A percentile compares a stretch with the other conserved stretches of the same genome.
These are phyloP conservation scores for Didymella pomorum DNA, from an alignment of 2,329 filamentous ascomycete genomes.

Conservation along the genomic window DNA sequence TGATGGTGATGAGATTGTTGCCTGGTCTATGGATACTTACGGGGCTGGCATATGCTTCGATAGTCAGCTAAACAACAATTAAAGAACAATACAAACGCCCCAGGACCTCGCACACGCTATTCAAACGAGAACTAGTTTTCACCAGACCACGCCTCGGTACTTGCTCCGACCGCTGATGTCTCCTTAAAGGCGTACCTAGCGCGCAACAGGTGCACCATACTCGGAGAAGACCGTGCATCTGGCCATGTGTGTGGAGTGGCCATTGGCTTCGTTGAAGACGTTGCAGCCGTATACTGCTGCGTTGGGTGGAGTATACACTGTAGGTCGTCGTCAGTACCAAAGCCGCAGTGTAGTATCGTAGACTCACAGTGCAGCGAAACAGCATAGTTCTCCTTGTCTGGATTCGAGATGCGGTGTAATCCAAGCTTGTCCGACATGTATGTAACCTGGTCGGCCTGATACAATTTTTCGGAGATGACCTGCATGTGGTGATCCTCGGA, in stretches of 20 bases:
- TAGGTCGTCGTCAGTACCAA: neutral
- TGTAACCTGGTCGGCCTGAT: slow-evolving; percentile 76
- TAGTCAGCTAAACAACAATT: neutral
- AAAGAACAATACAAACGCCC: neutral
- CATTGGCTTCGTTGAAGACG: slow-evolving; percentile 80
- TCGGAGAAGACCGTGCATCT: slow-evolving; percentile 47
- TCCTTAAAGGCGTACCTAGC: slow-evolving; percentile 5
- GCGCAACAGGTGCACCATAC: slow-evolving; percentile 33
- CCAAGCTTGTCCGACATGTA: slow-evolving; percentile 93
- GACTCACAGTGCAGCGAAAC: slow-evolving; percentile 78
- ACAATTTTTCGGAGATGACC: slow-evolving; percentile 72
- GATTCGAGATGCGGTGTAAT: slow-evolving; percentile 82
- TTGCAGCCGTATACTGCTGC: slow-evolving; percentile 83
- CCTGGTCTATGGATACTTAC: neutral
- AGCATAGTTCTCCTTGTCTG: slow-evolving; percentile 73
- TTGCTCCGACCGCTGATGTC: neutral
- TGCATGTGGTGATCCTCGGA: slow-evolving; percentile 63
- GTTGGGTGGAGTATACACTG: slow-evolving; percentile 86
- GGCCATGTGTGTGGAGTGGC: slow-evolving; percentile 50
- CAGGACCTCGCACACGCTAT: neutral
- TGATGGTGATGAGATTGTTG: neutral
- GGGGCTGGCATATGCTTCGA: neutral
- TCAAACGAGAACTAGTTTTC: neutral
- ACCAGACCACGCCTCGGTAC: neutral
- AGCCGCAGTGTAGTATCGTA: neutral